These are phyloP conservation scores for Marasmius fiardii DNA, from an alignment of 1,284 basidiomycete genomes.

Conservation along the genomic window DNA sequence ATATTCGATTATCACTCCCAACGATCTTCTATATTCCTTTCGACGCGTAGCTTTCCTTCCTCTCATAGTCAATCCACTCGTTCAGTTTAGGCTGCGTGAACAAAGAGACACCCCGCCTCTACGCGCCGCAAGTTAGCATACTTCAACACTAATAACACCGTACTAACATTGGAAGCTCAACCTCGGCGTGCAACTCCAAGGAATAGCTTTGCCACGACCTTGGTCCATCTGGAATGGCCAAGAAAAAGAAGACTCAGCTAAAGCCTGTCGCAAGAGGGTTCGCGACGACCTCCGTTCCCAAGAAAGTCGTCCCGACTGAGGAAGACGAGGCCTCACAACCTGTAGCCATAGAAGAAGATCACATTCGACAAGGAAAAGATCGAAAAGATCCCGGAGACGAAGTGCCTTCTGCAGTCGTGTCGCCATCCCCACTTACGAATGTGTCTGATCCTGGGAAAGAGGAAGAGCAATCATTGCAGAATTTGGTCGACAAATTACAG, in stretches of 20 bases:
- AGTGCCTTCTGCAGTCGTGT: slow-evolving; percentile 6
- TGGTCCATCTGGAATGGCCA: slow-evolving; percentile 55
- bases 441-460: slow-evolving; percentile 36
- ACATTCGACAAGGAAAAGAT: slow-evolving; percentile 5
- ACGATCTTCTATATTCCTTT: not conserved
- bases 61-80: not conserved
- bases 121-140: not conserved
- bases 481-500: slow-evolving; percentile 77
- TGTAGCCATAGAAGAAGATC: not conserved
- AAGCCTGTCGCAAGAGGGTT: slow-evolving; percentile 78
- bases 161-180: not conserved
- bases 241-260: slow-evolving; percentile 84
- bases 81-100: not conserved
- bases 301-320: slow-evolving; percentile 51
- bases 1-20: not conserved
- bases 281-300: slow-evolving; percentile 86
- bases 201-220: not conserved
- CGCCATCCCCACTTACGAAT: slow-evolving; percentile 17
- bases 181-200: not conserved
- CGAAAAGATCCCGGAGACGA: slow-evolving; percentile 12
- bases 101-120: not conserved
- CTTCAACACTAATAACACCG: not conserved
- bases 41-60: not conserved
- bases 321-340: slow-evolving; percentile 20
- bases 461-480: slow-evolving; percentile 60